phyloP scores from a whole-genome alignment of 2,329 filamentous ascomycete genomes.

The Pestalotiopsis sp. region DNA sequence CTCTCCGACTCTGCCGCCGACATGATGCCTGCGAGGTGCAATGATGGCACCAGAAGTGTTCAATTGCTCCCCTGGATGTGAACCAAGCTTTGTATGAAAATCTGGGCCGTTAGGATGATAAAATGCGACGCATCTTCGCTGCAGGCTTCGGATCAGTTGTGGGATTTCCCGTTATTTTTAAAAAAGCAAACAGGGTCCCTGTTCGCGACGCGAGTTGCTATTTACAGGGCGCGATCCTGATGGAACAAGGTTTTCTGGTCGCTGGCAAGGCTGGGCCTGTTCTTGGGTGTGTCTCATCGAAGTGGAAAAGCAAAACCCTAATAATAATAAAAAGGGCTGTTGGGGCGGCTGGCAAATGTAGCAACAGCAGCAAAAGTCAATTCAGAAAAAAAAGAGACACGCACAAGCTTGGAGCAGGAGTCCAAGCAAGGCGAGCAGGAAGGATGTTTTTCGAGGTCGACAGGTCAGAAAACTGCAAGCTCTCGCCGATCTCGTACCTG shows the following conservation, averaged over 20 bases:
- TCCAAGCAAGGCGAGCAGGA: background rate
- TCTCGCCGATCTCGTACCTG: background rate
- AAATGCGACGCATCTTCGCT: background rate
- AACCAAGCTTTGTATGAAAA: background rate
- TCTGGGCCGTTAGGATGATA: background rate
- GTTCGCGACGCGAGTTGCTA: background rate
- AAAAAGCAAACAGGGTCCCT: background rate
- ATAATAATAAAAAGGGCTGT: background rate
- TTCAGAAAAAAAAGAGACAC: background rate
- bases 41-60: background rate
- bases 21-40: conserved; percentile 1
- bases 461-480: background rate
- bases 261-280: background rate
- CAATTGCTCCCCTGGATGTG: background rate
- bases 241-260: background rate
- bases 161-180: background rate
- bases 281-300: background rate
- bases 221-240: background rate
- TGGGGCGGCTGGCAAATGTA: background rate
- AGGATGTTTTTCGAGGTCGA: background rate
- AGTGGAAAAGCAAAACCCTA: background rate
- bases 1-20: background rate
- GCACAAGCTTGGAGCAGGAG: background rate
- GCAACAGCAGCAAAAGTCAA: background rate
- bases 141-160: background rate